Percentiles rank a stretch among this genome's conserved stretches.
These are phyloP conservation scores for Trypanosoma theileri DNA, from an alignment of 208 protist species.

Conservation along the genomic window DNA sequence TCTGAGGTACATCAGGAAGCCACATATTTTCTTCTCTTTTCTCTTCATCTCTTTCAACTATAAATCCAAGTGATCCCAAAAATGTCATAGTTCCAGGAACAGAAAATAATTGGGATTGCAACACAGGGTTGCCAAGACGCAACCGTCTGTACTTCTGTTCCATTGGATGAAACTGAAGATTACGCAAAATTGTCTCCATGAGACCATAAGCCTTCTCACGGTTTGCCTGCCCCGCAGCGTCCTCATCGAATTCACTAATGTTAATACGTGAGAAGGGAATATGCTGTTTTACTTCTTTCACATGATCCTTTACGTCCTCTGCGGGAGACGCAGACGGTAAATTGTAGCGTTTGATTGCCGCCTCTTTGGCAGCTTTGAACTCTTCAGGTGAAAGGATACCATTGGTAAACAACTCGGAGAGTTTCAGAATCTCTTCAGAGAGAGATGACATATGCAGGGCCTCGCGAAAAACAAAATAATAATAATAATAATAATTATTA, in stretches of 20 bases:
- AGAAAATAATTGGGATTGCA: slow-evolving; percentile 46
- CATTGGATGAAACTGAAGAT: slow-evolving; percentile 37
- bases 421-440: slow-evolving; percentile 45
- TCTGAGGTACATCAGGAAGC: slow-evolving; percentile 10
- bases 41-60: neutral
- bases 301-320: neutral
- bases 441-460: slow-evolving; percentile 35
- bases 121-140: slow-evolving; percentile 36
- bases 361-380: slow-evolving; percentile 60
- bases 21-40: slow-evolving; percentile 3
- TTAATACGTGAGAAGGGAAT: slow-evolving; percentile 1
- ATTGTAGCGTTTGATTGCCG: slow-evolving; percentile 30
- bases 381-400: slow-evolving; percentile 60
- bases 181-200: slow-evolving; percentile 48
- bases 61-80: slow-evolving; percentile 51
- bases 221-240: slow-evolving; percentile 11
- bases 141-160: slow-evolving; percentile 58
- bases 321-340: neutral
- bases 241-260: slow-evolving; percentile 20
- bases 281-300: neutral
- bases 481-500: neutral
- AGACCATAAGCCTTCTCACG: slow-evolving; percentile 40
- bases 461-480: neutral
- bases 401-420: slow-evolving; percentile 54
- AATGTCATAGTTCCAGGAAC: slow-evolving; percentile 45